Conservation (phyloP, 2,329 filamentous ascomycete species). For the Cordyceps militaris region DNA sequence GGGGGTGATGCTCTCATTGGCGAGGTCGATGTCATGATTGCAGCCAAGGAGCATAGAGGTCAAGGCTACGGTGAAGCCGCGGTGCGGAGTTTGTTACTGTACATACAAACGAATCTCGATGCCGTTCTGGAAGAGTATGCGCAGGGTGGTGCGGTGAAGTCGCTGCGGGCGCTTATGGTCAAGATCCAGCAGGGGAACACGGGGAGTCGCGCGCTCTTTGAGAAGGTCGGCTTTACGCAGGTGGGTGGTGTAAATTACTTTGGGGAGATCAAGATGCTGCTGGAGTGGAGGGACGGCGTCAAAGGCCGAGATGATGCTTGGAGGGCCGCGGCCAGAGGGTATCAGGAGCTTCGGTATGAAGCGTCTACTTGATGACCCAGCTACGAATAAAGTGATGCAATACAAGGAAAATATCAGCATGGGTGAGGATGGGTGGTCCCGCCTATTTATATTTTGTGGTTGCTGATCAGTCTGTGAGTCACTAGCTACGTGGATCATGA, state of each 20-base stretch:
- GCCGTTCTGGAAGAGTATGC: conserved; percentile 46
- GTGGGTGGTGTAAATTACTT: conserved; percentile 52
- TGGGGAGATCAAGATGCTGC: conserved; percentile 48
- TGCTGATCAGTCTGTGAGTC: conserved; percentile 4
- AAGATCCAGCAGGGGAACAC: conserved; percentile 53
- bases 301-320: conserved; percentile 19
- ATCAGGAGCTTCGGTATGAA: neutral
- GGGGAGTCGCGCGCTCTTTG: conserved; percentile 45
- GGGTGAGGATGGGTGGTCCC: conserved; percentile 7
- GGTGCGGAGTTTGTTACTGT: conserved; percentile 62
- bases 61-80: conserved; percentile 59
- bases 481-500: conserved; percentile 1
- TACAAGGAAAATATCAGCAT: too few species aligned
- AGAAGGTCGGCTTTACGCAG: conserved; percentile 43
- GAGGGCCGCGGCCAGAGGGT: conserved; percentile 12
- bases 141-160: conserved; percentile 1
- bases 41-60: conserved; percentile 47
- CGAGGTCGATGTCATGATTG: conserved; percentile 86
- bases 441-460: conserved; percentile 13
- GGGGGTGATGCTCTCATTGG: conserved; percentile 41
- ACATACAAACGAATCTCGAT: conserved; percentile 48
- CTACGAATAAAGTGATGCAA: too few species aligned
- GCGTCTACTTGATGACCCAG: neutral
- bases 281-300: conserved; percentile 25
- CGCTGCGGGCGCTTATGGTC: conserved; percentile 45